Evolutionary conservation across 768 basidiomycete species (phyloP), one percentile per base, ranked within the genome.

Genomic region (Auricularia auricula-judae): DNA sequence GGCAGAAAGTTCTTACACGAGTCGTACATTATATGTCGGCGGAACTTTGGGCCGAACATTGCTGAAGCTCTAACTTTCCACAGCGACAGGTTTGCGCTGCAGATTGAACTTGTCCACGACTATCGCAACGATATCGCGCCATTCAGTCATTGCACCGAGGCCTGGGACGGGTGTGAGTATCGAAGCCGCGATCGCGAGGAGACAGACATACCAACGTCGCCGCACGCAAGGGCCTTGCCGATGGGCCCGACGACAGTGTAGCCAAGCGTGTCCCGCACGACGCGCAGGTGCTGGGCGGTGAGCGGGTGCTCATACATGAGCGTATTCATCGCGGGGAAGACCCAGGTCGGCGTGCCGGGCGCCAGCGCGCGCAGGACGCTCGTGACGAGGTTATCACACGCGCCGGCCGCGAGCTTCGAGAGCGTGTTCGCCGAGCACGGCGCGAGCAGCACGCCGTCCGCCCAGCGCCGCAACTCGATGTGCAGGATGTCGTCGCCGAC

Each of bases 281-380:
- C 71, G 29, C 84, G 81, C 53, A 98, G 75, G 71, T 99, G 97
- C 67, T 89, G 84, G 1, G 84, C 82, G 0, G 95, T 98, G 54
- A 98, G 80, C 21, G 93, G 93, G 72, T 98, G 95, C 65, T 90
- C 85, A 71, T 91, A 98, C 96, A 99, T 99, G 68, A 92, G 79
- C 3, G 97, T 98, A 74, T 99, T 99, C 96, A 98, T 99, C 0
- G 96, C 97, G 1, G 96, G 96, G 71, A 95, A 98, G 43, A 98
- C 75, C 71, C 88, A 93, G 5, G 92, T 93, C 5, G 90, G 89
- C 0, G 92, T 97, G 4, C 83, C 80, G 0, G 94, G 91, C 2
- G 89, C 80, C 0, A 96, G 78, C 0, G 93, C 95, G 23, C 93
- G 86, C 66, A 97, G 82, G 3, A 97, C 81, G 42, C 82, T 59